phyloP scores from a whole-genome alignment of 352 stramenopile genomes.

The Phytophthora syringae region DNA sequence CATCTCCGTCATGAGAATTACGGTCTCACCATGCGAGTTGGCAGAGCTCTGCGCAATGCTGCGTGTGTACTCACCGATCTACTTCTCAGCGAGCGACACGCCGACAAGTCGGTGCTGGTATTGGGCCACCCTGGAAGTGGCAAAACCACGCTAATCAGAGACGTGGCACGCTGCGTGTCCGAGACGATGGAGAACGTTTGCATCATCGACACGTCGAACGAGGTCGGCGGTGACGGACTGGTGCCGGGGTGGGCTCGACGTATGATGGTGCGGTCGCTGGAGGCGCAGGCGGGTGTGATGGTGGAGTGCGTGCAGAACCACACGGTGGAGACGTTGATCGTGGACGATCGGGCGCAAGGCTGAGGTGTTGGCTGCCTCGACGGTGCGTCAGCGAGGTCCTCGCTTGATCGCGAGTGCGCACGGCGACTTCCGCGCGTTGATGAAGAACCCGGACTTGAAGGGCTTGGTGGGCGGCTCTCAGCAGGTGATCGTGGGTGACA shows the following conservation, averaged over 20 bases:
- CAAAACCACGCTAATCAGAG: no score
- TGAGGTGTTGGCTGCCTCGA: slow-evolving; percentile 81
- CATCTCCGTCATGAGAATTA: slow-evolving; percentile 76
- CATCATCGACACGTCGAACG: no score
- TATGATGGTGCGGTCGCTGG: slow-evolving; percentile 84
- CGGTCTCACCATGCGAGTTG: slow-evolving; percentile 81
- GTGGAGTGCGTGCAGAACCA: slow-evolving; percentile 92
- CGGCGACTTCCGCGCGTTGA: slow-evolving; percentile 76
- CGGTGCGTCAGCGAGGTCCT: slow-evolving; percentile 76
- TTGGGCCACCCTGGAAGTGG: no score
- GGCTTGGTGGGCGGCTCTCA: no score
- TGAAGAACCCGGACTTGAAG: no score
- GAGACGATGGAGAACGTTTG: no score
- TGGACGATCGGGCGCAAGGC: slow-evolving; percentile 88
- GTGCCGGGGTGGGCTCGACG: slow-evolving; percentile 74
- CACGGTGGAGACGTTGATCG: slow-evolving; percentile 87
- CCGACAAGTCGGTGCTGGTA: no score
- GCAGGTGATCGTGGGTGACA: no score
- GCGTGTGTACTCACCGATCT: slow-evolving; percentile 74
- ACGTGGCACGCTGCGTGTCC: no score
- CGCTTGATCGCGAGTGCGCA: slow-evolving; percentile 87
- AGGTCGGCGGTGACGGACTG: slow-evolving; percentile 79
- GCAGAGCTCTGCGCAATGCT: slow-evolving; percentile 63
- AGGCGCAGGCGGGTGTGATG: slow-evolving; percentile 81
- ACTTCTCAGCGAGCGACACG: no score